Conservation (phyloP, 768 basidiomycete genomes). For the Boletus speciosus region DNA sequence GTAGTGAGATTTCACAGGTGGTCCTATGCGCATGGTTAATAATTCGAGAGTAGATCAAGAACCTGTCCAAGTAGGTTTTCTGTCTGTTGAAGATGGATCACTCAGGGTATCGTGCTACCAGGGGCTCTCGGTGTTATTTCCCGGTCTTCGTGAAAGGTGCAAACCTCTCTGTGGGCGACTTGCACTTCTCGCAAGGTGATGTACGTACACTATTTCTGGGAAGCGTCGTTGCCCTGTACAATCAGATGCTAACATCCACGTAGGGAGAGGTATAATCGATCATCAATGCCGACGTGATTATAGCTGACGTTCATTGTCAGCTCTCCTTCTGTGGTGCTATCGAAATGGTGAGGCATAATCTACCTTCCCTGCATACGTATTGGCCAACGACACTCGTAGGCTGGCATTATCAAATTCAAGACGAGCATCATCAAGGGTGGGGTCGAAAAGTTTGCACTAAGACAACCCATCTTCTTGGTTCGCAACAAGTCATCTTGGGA, state of each 20-base stretch:
- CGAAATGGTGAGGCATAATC: slow-evolving; percentile 52
- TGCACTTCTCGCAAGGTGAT: slow-evolving; percentile 81
- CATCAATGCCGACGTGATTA: neutral
- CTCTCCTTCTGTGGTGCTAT: slow-evolving; percentile 76
- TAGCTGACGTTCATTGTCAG: slow-evolving; percentile 26
- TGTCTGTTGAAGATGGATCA: neutral
- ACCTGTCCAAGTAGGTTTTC: slow-evolving; percentile 51
- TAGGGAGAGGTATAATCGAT: slow-evolving; percentile 52
- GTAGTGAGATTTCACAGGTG: neutral
- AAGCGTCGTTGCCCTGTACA: neutral
- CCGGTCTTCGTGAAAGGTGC: slow-evolving; percentile 77
- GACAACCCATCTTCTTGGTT: slow-evolving; percentile 73
- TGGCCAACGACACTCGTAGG: slow-evolving; percentile 31
- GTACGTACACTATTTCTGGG: slow-evolving; percentile 27
- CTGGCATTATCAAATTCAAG: slow-evolving; percentile 69
- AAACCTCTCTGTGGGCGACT: slow-evolving; percentile 72
- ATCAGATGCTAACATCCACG: slow-evolving; percentile 3
- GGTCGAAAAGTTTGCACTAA: slow-evolving; percentile 68
- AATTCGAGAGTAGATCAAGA: slow-evolving; percentile 56
- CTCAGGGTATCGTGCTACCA: slow-evolving; percentile 11
- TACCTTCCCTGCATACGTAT: neutral
- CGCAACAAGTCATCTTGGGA: slow-evolving; percentile 6
- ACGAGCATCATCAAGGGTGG: slow-evolving; percentile 73
- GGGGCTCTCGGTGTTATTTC: slow-evolving; percentile 70
- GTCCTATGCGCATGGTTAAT: neutral